Percentiles rank a stretch among this genome's conserved stretches.
phyloP scores from a whole-genome alignment of 352 stramenopile genomes.

The Saprolegnia diclina region DNA sequence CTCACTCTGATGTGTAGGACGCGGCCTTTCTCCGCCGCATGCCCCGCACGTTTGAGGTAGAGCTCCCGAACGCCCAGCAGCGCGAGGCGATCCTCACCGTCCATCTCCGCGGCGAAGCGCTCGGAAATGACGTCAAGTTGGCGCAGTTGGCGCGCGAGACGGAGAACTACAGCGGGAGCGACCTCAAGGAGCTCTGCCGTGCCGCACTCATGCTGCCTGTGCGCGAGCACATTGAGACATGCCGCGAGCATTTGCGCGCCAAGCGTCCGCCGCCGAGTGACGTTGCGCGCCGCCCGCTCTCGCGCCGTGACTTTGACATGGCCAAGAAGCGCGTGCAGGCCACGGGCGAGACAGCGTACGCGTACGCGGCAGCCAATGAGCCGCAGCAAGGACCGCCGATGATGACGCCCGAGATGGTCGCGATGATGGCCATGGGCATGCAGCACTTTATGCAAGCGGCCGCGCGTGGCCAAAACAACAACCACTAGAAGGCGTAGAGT shows the following conservation, averaged over 20 bases:
- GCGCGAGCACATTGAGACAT: constrained; percentile 72
- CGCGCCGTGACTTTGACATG: constrained; percentile 81
- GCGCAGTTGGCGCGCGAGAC: constrained; percentile 76
- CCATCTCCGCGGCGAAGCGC: constrained; percentile 83
- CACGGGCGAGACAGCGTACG: constrained; percentile 71
- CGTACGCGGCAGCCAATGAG: constrained; percentile 60
- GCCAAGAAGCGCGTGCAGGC: constrained; percentile 79
- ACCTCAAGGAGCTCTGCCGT: constrained; percentile 89
- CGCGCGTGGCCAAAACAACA: neutral
- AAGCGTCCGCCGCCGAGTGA: neutral
- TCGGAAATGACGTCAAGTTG: constrained; percentile 78
- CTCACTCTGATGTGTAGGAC: constrained; percentile 39
- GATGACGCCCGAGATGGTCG: constrained; percentile 57
- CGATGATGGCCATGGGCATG: constrained; percentile 73
- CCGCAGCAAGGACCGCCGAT: constrained; percentile 27
- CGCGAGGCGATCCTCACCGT: constrained; percentile 92
- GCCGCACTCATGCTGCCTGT: constrained; percentile 83
- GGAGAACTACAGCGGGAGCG: constrained; percentile 92
- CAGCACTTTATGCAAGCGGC: constrained; percentile 80
- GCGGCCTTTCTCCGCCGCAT: constrained; percentile 93
- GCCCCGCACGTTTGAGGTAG: constrained; percentile 94
- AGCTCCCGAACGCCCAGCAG: constrained; percentile 79
- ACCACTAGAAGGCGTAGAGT: neutral
- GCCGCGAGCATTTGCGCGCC: constrained; percentile 33
- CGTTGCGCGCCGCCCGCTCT: constrained; percentile 55